Percentiles rank a stretch among this genome's conserved stretches.
Conservation (phyloP, 1,284 basidiomycete species). For the Lentinus polychrous region DNA sequence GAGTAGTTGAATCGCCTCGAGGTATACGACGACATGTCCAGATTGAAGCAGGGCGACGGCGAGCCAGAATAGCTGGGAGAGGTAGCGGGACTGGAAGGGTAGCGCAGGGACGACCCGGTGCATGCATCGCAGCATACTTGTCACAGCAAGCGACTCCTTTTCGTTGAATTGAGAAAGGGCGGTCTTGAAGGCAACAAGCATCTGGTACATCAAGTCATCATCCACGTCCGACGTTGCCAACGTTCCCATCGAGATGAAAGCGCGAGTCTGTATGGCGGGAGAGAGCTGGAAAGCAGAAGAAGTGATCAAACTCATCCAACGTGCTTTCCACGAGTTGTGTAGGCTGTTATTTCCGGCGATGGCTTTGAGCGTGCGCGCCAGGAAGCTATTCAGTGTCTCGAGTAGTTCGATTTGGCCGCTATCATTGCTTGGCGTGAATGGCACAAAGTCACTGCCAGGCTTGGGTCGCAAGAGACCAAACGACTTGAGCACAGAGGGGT, state of each 20-base stretch:
- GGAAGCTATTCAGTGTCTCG: conserved; percentile 60
- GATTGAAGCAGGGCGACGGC: conserved; percentile 77
- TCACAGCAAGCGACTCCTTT: conserved; percentile 66
- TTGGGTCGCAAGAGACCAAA: conserved; percentile 67
- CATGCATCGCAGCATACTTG: conserved; percentile 84
- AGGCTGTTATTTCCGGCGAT: conserved; percentile 72
- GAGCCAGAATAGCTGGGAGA: conserved; percentile 78
- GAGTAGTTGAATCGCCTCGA: conserved; percentile 64
- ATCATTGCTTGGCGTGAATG: conserved; percentile 50
- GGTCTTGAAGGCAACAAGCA: conserved; percentile 74
- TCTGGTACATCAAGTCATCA: conserved; percentile 85
- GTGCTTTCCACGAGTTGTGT: conserved; percentile 86
- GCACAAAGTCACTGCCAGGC: conserved; percentile 57
- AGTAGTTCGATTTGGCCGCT: conserved; percentile 58
- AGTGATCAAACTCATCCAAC: conserved; percentile 91
- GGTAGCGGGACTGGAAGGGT: conserved; percentile 63
- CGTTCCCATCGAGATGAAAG: conserved; percentile 80
- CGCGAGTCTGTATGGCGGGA: conserved; percentile 83
- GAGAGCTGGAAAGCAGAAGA: conserved; percentile 91
- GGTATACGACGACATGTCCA: conserved; percentile 67
- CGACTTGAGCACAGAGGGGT: conserved; percentile 51
- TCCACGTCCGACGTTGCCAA: conserved; percentile 78
- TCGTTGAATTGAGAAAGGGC: conserved; percentile 61
- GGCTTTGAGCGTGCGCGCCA: conserved; percentile 59
- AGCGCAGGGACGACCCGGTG: conserved; percentile 71